These are phyloP conservation scores for Wallemia ichthyophaga DNA, from an alignment of 1,284 basidiomycete species.

Conservation along the genomic window DNA sequence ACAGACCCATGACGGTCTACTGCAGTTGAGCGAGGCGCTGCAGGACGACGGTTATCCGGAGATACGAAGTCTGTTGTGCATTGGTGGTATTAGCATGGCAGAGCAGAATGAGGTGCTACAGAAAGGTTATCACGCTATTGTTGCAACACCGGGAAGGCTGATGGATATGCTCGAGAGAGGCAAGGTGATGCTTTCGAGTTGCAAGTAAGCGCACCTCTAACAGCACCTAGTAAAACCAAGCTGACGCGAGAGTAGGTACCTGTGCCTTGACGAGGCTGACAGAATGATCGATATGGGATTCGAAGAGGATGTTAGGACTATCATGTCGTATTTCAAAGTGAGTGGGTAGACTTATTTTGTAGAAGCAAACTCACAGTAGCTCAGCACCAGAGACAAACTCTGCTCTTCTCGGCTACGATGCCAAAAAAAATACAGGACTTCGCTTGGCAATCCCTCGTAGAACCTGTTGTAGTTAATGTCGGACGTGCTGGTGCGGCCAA, in stretches of 20 bases:
- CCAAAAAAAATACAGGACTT: constrained; percentile 96
- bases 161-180: constrained; percentile 91
- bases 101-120: constrained; percentile 71
- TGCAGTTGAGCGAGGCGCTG: constrained; percentile 53
- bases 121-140: constrained; percentile 79
- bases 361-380: background rate
- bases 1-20: constrained; percentile 83
- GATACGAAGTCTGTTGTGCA: constrained; percentile 64
- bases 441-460: constrained; percentile 73
- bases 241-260: constrained; percentile 22
- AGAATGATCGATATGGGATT: constrained; percentile 98
- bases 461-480: constrained; percentile 82
- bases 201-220: constrained; percentile 24
- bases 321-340: constrained; percentile 94
- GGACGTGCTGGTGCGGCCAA: constrained; percentile 94
- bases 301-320: constrained; percentile 90
- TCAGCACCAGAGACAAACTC: constrained; percentile 77
- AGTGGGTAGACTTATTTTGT: no score
- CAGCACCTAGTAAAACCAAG: background rate
- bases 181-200: constrained; percentile 62
- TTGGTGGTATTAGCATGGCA: constrained; percentile 91
- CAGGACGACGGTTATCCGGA: constrained; percentile 59
- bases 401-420: constrained; percentile 97
- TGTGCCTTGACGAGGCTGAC: constrained; percentile 98
- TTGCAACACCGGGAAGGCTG: constrained; percentile 65